Evolutionary conservation across 768 basidiomycete genomes (phyloP).

Genomic region (Chlorophyllum brunneum): DNA sequence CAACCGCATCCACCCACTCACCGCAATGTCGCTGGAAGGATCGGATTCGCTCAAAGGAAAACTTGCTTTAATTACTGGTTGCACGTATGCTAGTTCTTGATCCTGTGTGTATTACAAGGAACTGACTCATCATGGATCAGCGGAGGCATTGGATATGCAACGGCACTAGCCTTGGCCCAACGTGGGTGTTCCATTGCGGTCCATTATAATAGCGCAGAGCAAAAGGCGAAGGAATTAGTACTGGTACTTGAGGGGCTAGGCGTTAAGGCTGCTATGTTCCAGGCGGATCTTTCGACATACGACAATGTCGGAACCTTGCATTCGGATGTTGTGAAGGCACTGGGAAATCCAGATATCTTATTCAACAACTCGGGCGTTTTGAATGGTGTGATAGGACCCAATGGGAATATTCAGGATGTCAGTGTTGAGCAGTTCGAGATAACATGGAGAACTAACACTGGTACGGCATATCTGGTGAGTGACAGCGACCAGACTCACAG

Average conservation of each 20-base stretch:
- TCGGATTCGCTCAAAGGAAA: slow-evolving; percentile 17
- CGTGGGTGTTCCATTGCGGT: slow-evolving; percentile 47
- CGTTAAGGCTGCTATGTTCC: slow-evolving; percentile 39
- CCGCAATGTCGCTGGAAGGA: slow-evolving; percentile 2
- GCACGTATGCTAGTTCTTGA: slow-evolving; percentile 19
- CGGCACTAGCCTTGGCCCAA: slow-evolving; percentile 40
- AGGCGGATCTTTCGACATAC: slow-evolving; percentile 45
- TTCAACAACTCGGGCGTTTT: slow-evolving; percentile 49
- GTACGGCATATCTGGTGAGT: slow-evolving; percentile 42
- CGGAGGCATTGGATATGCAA: slow-evolving; percentile 51
- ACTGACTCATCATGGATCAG: slow-evolving; percentile 22
- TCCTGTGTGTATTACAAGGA: neutral
- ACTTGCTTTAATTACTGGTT: slow-evolving; percentile 26
- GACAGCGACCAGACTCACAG: neutral
- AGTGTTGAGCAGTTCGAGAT: slow-evolving; percentile 40
- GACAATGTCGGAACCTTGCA: slow-evolving; percentile 41
- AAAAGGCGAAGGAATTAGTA: slow-evolving; percentile 37
- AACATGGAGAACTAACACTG: slow-evolving; percentile 47
- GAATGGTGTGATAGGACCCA: slow-evolving; percentile 36
- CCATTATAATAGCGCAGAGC: slow-evolving; percentile 40
- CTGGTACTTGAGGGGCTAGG: slow-evolving; percentile 27
- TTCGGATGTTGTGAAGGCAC: slow-evolving; percentile 33
- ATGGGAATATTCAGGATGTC: slow-evolving; percentile 42
- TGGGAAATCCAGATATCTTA: slow-evolving; percentile 48
- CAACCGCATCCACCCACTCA: neutral